phyloP scores from a whole-genome alignment of 257 asterid species.

The Paraleonurus japonicus region DNA sequence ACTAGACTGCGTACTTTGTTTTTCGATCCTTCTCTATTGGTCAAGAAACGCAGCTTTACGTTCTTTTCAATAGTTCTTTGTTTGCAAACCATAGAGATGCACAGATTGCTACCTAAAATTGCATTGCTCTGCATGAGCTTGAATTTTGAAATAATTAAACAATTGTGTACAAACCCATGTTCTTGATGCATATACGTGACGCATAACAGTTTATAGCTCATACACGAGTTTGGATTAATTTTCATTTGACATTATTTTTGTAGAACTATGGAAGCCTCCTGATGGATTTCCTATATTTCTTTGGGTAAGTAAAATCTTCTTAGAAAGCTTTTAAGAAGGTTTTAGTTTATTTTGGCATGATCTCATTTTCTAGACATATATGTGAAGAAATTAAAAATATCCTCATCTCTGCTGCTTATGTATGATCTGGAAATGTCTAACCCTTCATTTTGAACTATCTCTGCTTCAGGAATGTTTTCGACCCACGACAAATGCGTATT shows the following conservation, averaged over 20 bases:
- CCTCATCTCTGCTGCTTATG: constrained; percentile 12
- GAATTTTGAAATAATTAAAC: background rate
- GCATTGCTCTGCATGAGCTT: background rate
- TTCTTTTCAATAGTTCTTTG: constrained; percentile 1
- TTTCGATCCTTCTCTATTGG: constrained; percentile 2
- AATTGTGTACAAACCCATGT: background rate
- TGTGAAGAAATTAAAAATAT: background rate
- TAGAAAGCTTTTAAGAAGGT: background rate
- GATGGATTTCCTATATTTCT: constrained; percentile 97
- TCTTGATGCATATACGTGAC: background rate
- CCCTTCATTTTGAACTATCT: constrained; percentile 27
- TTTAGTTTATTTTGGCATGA: constrained; percentile 3
- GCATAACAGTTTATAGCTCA: constrained; percentile 12
- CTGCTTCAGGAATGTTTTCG: constrained; percentile 84
- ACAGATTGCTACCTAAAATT: background rate
- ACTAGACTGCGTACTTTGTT: constrained; percentile 12
- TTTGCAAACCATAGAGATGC: constrained; percentile 11
- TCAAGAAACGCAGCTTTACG: background rate
- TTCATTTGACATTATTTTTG: constrained; percentile 22
- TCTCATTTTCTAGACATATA: constrained; percentile 20
- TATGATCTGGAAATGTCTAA: constrained; percentile 15
- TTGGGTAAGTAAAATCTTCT: constrained; percentile 69
- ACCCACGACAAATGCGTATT: constrained; percentile 94
- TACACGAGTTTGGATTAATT: constrained; percentile 4
- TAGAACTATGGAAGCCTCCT: constrained; percentile 94